Base-by-base conservation (phyloP, 805 yeast species). In the Jamesozyma piceae region DNA sequence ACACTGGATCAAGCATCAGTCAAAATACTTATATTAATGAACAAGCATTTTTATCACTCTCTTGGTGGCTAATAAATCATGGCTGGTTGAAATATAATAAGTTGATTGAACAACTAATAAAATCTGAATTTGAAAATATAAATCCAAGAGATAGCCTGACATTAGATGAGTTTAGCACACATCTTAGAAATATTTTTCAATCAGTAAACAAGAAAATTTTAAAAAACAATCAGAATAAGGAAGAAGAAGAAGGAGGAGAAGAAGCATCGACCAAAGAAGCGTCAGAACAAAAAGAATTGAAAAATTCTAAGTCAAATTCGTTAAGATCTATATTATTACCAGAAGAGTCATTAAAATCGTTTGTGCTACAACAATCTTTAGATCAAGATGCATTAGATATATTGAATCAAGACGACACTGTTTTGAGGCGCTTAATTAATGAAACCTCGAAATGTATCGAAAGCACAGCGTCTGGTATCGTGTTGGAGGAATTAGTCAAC, bases 31-130 rank as follows among this genome's bases (percentile, higher is more conserved):
- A 80, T 55, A 63, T 73, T 28, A 71, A 80, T 31, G 92, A 83
- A 53, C 90, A 92, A 53, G 82, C 87, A 39, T 90, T 83, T 58
- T 68, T 90, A 37, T 82, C 95, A 0, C 74, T 87, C 48, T 81
- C 89, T 47, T 90, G 97, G 96, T 90, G 96, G 96, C 62, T 90
- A 37, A 68, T 90, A 39, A 88, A 90, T 60, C 76, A 79, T 49
- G 97, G 97, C 0, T 87, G 92, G 88, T 53, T 70, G 19, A 65
- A 69, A 28, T 64, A 85, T 29, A 69, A 75, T 19, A 64, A 68
- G 24, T 62, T 71, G 18, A 75, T 86, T 24, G 76, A 77, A 52
- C 56, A 61, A 1, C 65, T 74, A 3, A 89, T 90, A 3, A 69
- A 67, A 26, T 69, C 68, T 27, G 78, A 77, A 20, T 86, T 87